Base-by-base conservation (phyloP, 148 eudicot genomes). In the Camellia japonica region DNA sequence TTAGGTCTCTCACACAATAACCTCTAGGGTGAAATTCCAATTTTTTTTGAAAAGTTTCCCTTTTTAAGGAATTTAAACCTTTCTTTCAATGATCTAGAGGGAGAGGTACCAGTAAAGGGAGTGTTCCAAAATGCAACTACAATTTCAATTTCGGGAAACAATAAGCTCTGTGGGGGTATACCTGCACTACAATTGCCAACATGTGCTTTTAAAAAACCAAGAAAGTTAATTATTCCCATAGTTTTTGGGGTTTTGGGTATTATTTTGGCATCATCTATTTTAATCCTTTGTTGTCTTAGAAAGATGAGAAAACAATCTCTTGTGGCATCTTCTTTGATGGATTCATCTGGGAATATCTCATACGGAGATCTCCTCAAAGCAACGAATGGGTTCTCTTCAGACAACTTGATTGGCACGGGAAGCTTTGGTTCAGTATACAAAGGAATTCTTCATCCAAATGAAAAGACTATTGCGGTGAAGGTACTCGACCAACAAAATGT, bases 1-100 rank as follows among this genome's bases (percentile, higher is more conserved):
- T 20, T 89, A 20, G 87, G 87, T 78, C 84, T 89, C 55, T 89
- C 92, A 16, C 71, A 60, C 3, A 89, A 89, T 68, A 82, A 87
- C 16, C 71, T 87, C 10, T 85, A 86, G 0, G 87, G 92, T 3
- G 42, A 65, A 43, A 86, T 87, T 72, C 90, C 90, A 7, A 54
- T 7, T 19, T 84, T 43, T 74, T 64, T 87, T 6, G 80, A 62
- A 13, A 59, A 46, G 12, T 62, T 86, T 64, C 30, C 77, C 9
- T 51, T 66, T 58, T 55, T 82, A 11, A 19, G 49, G 42, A 43
- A 78, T 52, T 18, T 80, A 68, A 80, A 81, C 64, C 62, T 88
- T 11, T 88, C 91, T 2, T 73, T 77, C 78, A 88, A 88, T 23
- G 41, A 59, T 65, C 79, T 88, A 63, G 87, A 83, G 77, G 89